Evolutionary conservation across 768 basidiomycete genomes (phyloP).

Genomic region (Symmetrospora coprosmae): DNA sequence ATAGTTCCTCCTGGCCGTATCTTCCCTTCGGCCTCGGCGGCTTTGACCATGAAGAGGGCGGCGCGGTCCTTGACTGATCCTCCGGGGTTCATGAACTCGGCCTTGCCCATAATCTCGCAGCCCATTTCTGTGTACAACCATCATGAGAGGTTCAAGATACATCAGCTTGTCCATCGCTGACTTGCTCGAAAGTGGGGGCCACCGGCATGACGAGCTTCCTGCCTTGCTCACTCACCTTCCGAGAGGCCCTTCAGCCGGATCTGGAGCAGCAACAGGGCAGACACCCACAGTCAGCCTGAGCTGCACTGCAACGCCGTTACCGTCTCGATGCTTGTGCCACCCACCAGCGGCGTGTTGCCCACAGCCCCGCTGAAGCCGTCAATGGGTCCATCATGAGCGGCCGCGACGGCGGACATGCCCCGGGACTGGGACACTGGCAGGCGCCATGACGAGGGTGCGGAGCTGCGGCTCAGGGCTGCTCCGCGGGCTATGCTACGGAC

Average conservation of each 20-base stretch:
- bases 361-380: slow-evolving; percentile 74
- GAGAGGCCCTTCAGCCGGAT: slow-evolving; percentile 22
- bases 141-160: too few relatives aligned
- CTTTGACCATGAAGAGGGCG: slow-evolving; percentile 68
- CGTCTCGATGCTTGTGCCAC: too few relatives aligned
- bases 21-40: slow-evolving; percentile 71
- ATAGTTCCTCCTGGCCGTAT: slow-evolving; percentile 87
- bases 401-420: slow-evolving; percentile 7
- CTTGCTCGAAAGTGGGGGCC: neutral
- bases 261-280: neutral
- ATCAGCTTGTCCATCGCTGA: too few relatives aligned
- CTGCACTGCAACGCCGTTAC: too few relatives aligned
- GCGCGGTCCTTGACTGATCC: slow-evolving; percentile 97
- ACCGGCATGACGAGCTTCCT: neutral
- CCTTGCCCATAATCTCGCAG: slow-evolving; percentile 76
- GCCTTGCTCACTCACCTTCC: neutral
- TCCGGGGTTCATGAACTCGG: slow-evolving; percentile 96
- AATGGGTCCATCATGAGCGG: slow-evolving; percentile 24
- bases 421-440: slow-evolving; percentile 1
- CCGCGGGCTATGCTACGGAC: too few relatives aligned
- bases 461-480: too few relatives aligned
- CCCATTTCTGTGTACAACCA: too few relatives aligned
- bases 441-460: too few relatives aligned
- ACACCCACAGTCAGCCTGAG: neutral
- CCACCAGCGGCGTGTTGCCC: slow-evolving; percentile 82